These are phyloP conservation scores for Hylodesmum podocarpum DNA, from an alignment of 306 rosid species.

Conservation along the genomic window DNA sequence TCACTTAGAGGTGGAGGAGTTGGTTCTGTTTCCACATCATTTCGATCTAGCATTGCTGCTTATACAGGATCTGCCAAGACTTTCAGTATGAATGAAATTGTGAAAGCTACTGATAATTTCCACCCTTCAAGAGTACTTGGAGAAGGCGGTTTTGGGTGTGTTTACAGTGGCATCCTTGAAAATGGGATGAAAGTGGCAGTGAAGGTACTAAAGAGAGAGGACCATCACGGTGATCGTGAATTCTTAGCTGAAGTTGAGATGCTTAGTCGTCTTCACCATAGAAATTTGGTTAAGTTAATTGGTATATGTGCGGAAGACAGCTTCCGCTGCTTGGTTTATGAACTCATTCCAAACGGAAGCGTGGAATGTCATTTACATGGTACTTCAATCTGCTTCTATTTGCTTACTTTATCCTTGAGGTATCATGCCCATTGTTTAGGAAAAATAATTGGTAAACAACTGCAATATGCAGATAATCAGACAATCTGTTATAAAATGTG, in stretches of 20 bases:
- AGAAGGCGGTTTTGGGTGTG: conserved; percentile 93
- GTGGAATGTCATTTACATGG: conserved; percentile 93
- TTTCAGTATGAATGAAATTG: conserved; percentile 60
- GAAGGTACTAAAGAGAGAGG: conserved; percentile 82
- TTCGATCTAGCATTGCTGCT: conserved; percentile 69
- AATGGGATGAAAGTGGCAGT: conserved; percentile 76
- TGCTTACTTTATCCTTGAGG: conserved; percentile 2
- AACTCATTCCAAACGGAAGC: conserved; percentile 85
- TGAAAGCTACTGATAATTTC: conserved; percentile 64
- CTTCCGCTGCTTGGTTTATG: conserved; percentile 75
- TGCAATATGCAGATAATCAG: no score
- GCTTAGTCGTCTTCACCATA: conserved; percentile 95
- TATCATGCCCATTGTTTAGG: neutral
- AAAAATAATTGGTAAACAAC: no score
- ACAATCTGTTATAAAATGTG: no score
- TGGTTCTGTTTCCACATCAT: conserved; percentile 59
- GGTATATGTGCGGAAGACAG: conserved; percentile 72
- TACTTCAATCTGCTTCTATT: conserved; percentile 28
- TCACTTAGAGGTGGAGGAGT: conserved; percentile 54
- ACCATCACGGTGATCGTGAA: conserved; percentile 81
- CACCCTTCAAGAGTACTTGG: conserved; percentile 72
- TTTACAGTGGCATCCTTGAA: conserved; percentile 69
- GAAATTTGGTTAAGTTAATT: conserved; percentile 85
- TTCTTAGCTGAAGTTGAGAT: conserved; percentile 92
- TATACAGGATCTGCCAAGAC: conserved; percentile 74